These are phyloP conservation scores for Dicorynia guianensis DNA, from an alignment of 306 rosid genomes.

Conservation along the genomic window DNA sequence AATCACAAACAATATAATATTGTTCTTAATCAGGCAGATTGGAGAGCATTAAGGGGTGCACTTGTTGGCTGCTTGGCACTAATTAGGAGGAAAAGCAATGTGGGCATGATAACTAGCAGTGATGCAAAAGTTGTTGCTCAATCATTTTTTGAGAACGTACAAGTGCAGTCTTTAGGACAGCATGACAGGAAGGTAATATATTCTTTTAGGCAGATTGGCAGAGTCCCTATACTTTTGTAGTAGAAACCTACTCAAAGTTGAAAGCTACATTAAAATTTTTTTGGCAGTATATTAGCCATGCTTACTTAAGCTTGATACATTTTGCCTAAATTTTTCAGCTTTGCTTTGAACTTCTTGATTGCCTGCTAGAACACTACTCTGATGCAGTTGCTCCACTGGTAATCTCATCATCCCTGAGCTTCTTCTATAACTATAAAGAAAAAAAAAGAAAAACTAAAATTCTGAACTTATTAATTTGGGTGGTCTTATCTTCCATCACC, in stretches of 20 bases:
- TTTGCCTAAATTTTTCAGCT: slow-evolving; percentile 70
- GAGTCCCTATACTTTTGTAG: slow-evolving; percentile 32
- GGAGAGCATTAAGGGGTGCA: slow-evolving; percentile 96
- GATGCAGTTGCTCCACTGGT: slow-evolving; percentile 77
- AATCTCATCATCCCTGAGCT: slow-evolving; percentile 48
- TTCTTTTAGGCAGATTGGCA: slow-evolving; percentile 27
- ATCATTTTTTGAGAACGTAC: slow-evolving; percentile 64
- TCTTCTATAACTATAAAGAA: slow-evolving; percentile 24
- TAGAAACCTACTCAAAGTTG: slow-evolving; percentile 23
- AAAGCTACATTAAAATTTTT: background rate
- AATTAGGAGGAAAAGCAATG: slow-evolving; percentile 68
- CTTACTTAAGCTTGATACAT: slow-evolving; percentile 31
- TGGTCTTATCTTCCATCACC: slow-evolving; percentile 25
- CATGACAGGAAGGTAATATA: slow-evolving; percentile 82
- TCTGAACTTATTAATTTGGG: slow-evolving; percentile 22
- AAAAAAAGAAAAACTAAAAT: slow-evolving; percentile 5
- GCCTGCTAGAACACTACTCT: slow-evolving; percentile 66
- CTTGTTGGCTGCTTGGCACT: slow-evolving; percentile 93
- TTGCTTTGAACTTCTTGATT: slow-evolving; percentile 83
- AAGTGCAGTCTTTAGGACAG: slow-evolving; percentile 89
- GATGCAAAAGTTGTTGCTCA: slow-evolving; percentile 82
- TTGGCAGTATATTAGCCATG: slow-evolving; percentile 29
- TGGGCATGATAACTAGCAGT: slow-evolving; percentile 61
- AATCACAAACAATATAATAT: slow-evolving; percentile 32
- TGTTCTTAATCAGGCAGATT: slow-evolving; percentile 84